Evolutionary conservation across 1,284 basidiomycete species (phyloP), one percentile per base, ranked within the genome.

Genomic region (Tilletia caries): DNA sequence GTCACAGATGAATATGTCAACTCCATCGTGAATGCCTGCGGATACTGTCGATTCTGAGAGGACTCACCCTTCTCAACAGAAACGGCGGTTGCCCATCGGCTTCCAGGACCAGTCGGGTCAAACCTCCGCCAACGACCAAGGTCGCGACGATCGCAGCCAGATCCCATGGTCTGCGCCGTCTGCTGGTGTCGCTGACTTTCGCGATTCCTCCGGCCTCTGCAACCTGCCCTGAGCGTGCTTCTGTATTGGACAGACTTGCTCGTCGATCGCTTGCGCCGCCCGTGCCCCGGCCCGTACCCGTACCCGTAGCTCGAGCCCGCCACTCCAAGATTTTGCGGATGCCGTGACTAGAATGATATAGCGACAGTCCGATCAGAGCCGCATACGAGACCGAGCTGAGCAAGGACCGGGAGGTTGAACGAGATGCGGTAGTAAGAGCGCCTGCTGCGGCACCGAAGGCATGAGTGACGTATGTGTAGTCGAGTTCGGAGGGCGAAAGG

Each of bases 401-500:
- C 10, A 37, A 6, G 8, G 58, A 10, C 4, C 58, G 58, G 1
- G 48, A 20, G 4, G 58, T 10, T 8, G 23, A 6, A 8, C 10
- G 3, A 20, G 23, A n/a, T n/a, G 20, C 13, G 8, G 48, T 25
- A 18, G 1, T 6, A 50, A 20, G 20, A 20, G 48, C 23, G 1
- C 48, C 48, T 18, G 48, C 6, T 10, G 10, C 29, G 10, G 27
- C 13, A 20, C 29, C 27, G 58, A 76, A 68, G 8, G 66, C 75
- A 25, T 66, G 65, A 10, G 73, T 66, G 13, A 82, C 79, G 67
- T 76, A 79, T n/a, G 73, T 67, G 68, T 78, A 74, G 34, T 81
- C 80, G 2, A 81, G 71, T 58, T 79, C 75, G 8, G 76, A 73
- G 2, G 79, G 78, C 0, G 76, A 77, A 18, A 80, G 69, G 10